phyloP scores from a whole-genome alignment of 768 basidiomycete genomes.

The Cystobasidium ongulense region DNA sequence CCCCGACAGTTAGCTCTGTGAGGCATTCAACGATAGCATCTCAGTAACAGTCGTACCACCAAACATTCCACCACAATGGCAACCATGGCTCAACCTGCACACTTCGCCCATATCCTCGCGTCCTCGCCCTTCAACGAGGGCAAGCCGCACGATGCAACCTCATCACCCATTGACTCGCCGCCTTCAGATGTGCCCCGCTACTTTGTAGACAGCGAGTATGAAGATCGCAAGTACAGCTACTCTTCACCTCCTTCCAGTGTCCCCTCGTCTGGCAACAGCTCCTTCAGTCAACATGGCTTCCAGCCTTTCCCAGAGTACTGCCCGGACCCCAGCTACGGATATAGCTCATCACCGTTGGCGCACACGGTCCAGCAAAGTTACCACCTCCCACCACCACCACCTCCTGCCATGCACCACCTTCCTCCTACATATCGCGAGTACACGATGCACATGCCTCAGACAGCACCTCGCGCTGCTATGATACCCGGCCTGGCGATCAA shows the following conservation, averaged over 20 bases:
- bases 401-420: neutral
- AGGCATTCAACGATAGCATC: neutral
- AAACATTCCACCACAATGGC: neutral
- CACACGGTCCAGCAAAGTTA: neutral
- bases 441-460: neutral
- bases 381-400: constrained; percentile 23
- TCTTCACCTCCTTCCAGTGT: constrained; percentile 27
- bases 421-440: neutral
- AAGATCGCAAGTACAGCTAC: constrained; percentile 12
- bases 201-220: constrained; percentile 9
- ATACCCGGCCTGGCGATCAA: constrained; percentile 24
- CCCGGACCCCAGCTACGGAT: neutral
- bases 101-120: constrained; percentile 15
- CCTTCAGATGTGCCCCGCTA: constrained; percentile 14
- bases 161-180: neutral
- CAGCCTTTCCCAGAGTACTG: constrained; percentile 4
- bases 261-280: constrained; percentile 5
- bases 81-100: neutral
- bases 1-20: neutral
- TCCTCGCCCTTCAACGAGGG: constrained; percentile 21
- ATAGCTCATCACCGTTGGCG: neutral
- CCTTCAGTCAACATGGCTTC: neutral
- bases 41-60: neutral
- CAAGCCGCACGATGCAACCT: neutral
- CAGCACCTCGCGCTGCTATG: constrained; percentile 3